phyloP scores from a whole-genome alignment of 2,329 filamentous ascomycete genomes.

The Colletotrichum sp. region DNA sequence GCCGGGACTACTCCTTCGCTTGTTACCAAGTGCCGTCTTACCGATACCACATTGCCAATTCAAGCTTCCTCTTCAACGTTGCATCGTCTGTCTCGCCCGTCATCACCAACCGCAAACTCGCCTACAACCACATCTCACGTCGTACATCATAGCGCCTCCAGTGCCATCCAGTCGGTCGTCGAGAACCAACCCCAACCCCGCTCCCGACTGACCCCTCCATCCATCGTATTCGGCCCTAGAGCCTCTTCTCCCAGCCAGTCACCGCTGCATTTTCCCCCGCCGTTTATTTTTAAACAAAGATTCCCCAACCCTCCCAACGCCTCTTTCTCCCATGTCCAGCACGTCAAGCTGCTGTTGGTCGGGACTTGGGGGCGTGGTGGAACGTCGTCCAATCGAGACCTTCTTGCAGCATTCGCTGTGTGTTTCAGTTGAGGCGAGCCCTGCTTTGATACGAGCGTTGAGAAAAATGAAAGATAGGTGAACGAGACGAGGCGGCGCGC shows the following conservation, averaged over 20 bases:
- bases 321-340: not conserved
- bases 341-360: slow-evolving; percentile 11
- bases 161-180: not conserved
- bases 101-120: not conserved
- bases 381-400: slow-evolving; percentile 9
- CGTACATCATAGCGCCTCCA: not conserved
- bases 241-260: not conserved
- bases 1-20: not conserved
- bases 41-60: not conserved
- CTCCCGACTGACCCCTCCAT: not conserved
- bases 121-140: not conserved
- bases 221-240: not conserved
- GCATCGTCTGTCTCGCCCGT: not conserved
- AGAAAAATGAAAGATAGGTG: not conserved
- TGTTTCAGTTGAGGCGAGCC: slow-evolving; percentile 1
- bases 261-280: not conserved
- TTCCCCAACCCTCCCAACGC: slow-evolving; percentile 3
- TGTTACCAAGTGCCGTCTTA: not conserved
- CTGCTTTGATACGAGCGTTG: not conserved
- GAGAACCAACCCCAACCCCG: not conserved
- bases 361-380: not conserved
- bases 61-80: not conserved
- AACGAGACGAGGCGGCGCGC: not conserved
- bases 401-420: not conserved
- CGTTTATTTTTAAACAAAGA: slow-evolving; percentile 7